Evolutionary conservation across 352 stramenopile genomes (phyloP), one percentile per base, ranked within the genome.

Genomic region (Phytophthora europaea): DNA sequence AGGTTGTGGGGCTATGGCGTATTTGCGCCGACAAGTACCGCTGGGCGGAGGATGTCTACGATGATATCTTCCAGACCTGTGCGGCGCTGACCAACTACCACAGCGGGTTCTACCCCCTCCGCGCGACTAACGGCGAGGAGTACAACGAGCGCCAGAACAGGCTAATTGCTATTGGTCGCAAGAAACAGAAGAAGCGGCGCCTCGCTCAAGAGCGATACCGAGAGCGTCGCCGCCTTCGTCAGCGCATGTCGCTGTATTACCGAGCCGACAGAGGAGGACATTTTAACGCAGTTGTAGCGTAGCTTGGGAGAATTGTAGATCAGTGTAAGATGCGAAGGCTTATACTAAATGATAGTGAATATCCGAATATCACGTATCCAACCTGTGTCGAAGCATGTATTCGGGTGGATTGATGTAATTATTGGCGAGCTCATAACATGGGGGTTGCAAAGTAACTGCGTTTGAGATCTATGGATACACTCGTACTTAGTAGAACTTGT

Each of bases 381-480:
- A 48, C 54, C 15, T 60, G 31, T 60, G 20, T 60, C 15, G 48
- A 48, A 50, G 31, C 31, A 22, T 13, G 54, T 60, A 31, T 48
- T 60, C 18, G 54, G 50, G 33, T 60, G 54, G 3, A 47, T 60
- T 22, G 12, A 22, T 18, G 23, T 31, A 20, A 20, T 28, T 60
- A 60, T 60, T 50, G 5, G 23, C 54, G 23, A 60, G 12, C 13
- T n/a, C 7, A n/a, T 60, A 60, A 60, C 54, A 47, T 60, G 26
- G 4, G 31, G 54, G 33, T 48, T 60, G 33, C 33, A 23, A 4
- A 50, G 6, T 47, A 60, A 50, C 54, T 60, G 31, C 15, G n/a
- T 48, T 50, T 50, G 18, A 50, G 56, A 64, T 54, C 16, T 73
- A 40, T n/a, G n/a, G n/a, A n/a, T n/a, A n/a, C n/a, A n/a, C n/a